phyloP scores from a whole-genome alignment of 768 basidiomycete genomes.

The Lanmaoa pseudosensibilis region DNA sequence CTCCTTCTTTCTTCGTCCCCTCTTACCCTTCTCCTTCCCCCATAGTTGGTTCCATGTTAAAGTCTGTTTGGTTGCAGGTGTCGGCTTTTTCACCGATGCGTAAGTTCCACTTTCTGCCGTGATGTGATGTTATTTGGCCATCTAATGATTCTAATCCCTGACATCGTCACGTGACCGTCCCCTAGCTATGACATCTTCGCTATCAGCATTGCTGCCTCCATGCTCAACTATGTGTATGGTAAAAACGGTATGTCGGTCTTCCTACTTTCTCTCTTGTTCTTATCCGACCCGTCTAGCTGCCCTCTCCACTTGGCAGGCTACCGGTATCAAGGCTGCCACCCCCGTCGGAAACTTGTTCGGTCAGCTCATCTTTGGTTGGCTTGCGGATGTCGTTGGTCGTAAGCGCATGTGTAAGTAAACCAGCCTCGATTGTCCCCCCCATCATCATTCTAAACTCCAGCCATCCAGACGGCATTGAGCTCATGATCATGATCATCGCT shows the following conservation, averaged over 20 bases:
- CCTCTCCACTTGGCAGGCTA: constrained; percentile 58
- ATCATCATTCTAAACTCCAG: background rate
- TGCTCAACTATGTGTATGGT: constrained; percentile 84
- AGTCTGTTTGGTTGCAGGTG: constrained; percentile 67
- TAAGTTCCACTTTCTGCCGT: constrained; percentile 36
- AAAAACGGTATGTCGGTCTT: constrained; percentile 6
- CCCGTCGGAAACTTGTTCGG: constrained; percentile 76
- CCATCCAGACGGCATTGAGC: constrained; percentile 45
- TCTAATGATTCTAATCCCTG: too few species aligned
- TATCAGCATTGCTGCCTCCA: constrained; percentile 80
- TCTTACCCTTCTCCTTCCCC: background rate
- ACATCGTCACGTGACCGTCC: background rate
- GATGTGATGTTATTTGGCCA: too few species aligned
- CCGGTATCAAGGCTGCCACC: constrained; percentile 76
- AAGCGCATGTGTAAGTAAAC: constrained; percentile 73
- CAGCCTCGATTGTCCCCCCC: background rate
- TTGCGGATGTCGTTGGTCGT: constrained; percentile 74
- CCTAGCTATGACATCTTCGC: constrained; percentile 78
- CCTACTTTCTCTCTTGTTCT: background rate
- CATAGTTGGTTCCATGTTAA: constrained; percentile 83
- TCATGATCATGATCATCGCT: constrained; percentile 79
- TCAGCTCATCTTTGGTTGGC: constrained; percentile 77
- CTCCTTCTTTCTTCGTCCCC: background rate
- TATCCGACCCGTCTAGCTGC: constrained; percentile 9
- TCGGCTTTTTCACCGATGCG: constrained; percentile 91